Conservation (phyloP, 2,329 filamentous ascomycete genomes). For the Coniella lustricola region DNA sequence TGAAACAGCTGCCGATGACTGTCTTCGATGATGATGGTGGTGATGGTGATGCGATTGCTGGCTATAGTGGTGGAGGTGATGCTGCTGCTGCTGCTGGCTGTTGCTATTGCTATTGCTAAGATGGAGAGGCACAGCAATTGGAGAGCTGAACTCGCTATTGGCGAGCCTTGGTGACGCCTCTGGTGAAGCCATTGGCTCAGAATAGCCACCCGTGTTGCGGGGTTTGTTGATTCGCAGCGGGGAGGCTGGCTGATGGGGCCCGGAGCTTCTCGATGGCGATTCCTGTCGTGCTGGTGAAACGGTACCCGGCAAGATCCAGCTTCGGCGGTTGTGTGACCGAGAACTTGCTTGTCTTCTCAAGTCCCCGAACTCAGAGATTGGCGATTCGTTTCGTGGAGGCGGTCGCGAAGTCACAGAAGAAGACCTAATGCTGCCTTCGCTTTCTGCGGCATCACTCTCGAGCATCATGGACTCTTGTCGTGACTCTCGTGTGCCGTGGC, state of each 20-base stretch:
- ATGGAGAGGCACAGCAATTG: slow-evolving; percentile 45
- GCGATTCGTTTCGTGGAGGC: slow-evolving; percentile 74
- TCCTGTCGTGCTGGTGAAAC: slow-evolving; percentile 79
- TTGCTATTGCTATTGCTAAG: neutral
- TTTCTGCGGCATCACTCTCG: slow-evolving; percentile 78
- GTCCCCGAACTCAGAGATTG: slow-evolving; percentile 75
- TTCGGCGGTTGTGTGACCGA: slow-evolving; percentile 77
- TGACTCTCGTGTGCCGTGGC: slow-evolving; percentile 51
- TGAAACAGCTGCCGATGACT: slow-evolving; percentile 85
- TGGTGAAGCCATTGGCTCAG: slow-evolving; percentile 69
- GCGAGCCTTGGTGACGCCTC: slow-evolving; percentile 84
- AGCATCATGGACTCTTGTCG: slow-evolving; percentile 72
- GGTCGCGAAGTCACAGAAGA: slow-evolving; percentile 63
- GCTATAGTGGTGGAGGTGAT: slow-evolving; percentile 13
- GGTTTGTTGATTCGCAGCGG: slow-evolving; percentile 82
- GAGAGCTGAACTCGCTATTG: slow-evolving; percentile 73
- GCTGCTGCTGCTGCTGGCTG: slow-evolving; percentile 13
- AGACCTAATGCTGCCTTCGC: slow-evolving; percentile 82
- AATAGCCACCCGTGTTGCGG: slow-evolving; percentile 47
- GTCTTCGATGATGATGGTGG: slow-evolving; percentile 59
- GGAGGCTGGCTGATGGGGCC: slow-evolving; percentile 61
- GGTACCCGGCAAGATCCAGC: slow-evolving; percentile 72
- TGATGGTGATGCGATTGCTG: slow-evolving; percentile 57
- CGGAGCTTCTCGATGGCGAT: slow-evolving; percentile 66
- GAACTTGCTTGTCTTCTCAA: slow-evolving; percentile 71